Percentiles rank a stretch among this genome's conserved stretches.
Conservation (phyloP, 106 monocot genomes). For the Ottelia alismoides region DNA sequence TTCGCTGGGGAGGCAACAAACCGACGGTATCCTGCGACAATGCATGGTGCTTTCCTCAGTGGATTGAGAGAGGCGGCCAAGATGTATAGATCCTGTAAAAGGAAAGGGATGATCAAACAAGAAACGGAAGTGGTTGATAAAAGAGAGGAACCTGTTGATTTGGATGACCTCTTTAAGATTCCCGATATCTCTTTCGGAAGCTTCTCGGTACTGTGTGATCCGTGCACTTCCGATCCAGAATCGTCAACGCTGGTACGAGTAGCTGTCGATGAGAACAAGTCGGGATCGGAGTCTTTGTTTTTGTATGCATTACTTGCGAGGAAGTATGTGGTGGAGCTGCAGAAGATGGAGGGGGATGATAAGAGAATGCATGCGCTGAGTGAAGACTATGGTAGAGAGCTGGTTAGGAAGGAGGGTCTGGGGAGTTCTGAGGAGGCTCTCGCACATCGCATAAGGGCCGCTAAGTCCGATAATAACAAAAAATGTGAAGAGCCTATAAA, state of each 20-base stretch:
- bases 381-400: conserved; percentile 46
- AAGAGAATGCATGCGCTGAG: conserved; percentile 36
- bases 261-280: conserved; percentile 31
- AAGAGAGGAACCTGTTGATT: conserved; percentile 23
- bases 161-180: conserved; percentile 45
- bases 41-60: conserved; percentile 95
- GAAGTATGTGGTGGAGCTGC: conserved; percentile 44
- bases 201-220: conserved; percentile 65
- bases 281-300: conserved; percentile 25
- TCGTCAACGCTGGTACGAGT: conserved; percentile 47
- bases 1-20: conserved; percentile 98
- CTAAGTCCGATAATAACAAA: conserved; percentile 11
- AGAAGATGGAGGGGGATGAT: conserved; percentile 48
- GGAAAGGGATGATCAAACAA: conserved; percentile 13
- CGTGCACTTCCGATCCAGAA: conserved; percentile 21
- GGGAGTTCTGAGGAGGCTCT: conserved; percentile 41
- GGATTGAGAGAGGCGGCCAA: conserved; percentile 93
- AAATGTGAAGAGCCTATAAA: conserved; percentile 11
- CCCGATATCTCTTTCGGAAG: conserved; percentile 49
- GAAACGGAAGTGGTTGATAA: conserved; percentile 3
- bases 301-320: conserved; percentile 54
- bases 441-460: conserved; percentile 44
- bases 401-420: conserved; percentile 55
- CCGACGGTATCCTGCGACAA: conserved; percentile 78
- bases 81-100: conserved; percentile 46